Percentiles rank a stretch among this genome's conserved stretches.
These are phyloP conservation scores for Botryotinia convoluta DNA, from an alignment of 2,329 filamentous ascomycete species.

Conservation along the genomic window DNA sequence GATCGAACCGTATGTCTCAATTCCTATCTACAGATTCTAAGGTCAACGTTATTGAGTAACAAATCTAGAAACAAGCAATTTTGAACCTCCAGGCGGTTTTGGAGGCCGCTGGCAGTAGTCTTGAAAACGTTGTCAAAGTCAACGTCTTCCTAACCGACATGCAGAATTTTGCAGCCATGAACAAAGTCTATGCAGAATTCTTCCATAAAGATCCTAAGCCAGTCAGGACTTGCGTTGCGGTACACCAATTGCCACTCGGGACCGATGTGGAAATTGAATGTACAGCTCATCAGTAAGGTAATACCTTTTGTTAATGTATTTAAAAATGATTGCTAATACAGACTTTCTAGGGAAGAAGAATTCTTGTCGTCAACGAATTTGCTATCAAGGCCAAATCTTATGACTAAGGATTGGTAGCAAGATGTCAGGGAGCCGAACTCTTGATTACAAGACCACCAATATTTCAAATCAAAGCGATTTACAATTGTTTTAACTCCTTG, in stretches of 20 bases:
- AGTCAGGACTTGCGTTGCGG: conserved; percentile 50
- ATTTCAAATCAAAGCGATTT: neutral
- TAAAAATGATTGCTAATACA: neutral
- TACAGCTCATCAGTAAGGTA: conserved; percentile 41
- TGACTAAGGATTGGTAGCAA: conserved; percentile 14
- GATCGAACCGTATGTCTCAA: conserved; percentile 49
- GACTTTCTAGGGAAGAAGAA: neutral
- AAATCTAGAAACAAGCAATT: conserved; percentile 50
- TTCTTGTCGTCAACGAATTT: conserved; percentile 1
- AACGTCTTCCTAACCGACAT: conserved; percentile 66
- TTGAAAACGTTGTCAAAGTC: conserved; percentile 63
- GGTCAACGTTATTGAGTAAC: neutral
- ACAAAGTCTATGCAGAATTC: conserved; percentile 53
- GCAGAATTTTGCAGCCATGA: conserved; percentile 60
- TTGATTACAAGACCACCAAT: neutral
- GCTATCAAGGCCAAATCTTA: neutral
- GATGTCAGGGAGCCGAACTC: neutral
- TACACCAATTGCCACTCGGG: conserved; percentile 49
- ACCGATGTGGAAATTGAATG: conserved; percentile 56
- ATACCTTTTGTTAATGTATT: neutral
- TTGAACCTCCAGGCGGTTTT: conserved; percentile 59
- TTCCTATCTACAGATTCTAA: neutral
- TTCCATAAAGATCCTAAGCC: conserved; percentile 48
- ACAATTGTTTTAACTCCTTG: conserved; percentile 1
- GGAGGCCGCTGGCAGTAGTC: conserved; percentile 55